A percentile compares a stretch with the other conserved stretches of the same genome.
phyloP scores from a whole-genome alignment of 1,139 yeast genomes.

The Yarrowia galli region DNA sequence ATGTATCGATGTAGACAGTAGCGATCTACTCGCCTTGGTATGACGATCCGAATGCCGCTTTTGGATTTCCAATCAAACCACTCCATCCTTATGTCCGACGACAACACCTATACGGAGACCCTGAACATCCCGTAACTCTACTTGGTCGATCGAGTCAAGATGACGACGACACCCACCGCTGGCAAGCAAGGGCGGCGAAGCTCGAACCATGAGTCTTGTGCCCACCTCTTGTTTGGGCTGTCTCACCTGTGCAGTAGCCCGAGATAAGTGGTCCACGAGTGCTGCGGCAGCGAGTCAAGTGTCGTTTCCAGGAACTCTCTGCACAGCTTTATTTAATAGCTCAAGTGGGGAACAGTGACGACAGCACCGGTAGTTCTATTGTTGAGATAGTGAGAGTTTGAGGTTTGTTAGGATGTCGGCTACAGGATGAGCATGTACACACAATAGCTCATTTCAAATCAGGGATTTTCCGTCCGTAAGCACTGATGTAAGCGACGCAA shows the following conservation, averaged over 20 bases:
- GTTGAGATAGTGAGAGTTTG: too few species aligned
- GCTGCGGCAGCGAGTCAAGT: too few species aligned
- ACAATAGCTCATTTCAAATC: too few species aligned
- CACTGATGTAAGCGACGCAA: neutral
- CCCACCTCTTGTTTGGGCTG: neutral
- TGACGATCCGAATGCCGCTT: neutral
- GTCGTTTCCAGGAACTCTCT: neutral
- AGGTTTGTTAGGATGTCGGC: too few species aligned
- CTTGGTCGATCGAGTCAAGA: neutral
- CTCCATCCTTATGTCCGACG: too few species aligned
- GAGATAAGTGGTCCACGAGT: neutral
- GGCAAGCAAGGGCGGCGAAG: neutral
- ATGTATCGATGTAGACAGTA: neutral
- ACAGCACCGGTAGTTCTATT: too few species aligned
- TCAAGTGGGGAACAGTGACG: neutral
- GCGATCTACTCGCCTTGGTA: neutral
- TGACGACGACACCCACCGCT: neutral
- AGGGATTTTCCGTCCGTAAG: neutral
- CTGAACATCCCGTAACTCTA: neutral
- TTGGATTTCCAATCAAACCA: neutral
- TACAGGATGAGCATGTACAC: too few species aligned
- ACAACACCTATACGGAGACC: neutral
- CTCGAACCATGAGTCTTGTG: neutral
- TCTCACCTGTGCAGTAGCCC: conserved; percentile 15
- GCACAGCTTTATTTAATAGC: conserved; percentile 8